phyloP scores from a whole-genome alignment of 2,329 filamentous ascomycete species.

The Fusarium fracticaudum region DNA sequence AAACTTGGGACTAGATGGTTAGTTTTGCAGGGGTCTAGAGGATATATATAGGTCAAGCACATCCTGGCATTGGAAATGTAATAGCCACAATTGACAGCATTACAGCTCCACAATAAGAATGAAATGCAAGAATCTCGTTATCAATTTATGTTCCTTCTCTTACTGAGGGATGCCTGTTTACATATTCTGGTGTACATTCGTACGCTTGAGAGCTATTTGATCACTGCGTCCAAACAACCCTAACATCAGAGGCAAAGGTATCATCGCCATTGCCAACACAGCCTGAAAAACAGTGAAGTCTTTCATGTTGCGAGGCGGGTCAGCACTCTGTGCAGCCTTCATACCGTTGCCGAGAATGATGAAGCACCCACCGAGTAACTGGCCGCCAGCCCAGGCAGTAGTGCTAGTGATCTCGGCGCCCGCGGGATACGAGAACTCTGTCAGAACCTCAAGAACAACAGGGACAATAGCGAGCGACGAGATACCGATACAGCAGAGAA shows the following conservation, averaged over 20 bases:
- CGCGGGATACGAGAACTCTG: neutral
- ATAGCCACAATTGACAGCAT: no score
- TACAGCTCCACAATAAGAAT: neutral
- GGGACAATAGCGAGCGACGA: neutral
- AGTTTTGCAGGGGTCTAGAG: neutral
- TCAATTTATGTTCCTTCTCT: no score
- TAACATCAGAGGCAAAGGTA: neutral
- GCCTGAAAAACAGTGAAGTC: neutral
- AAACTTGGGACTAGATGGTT: neutral
- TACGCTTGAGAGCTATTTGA: neutral
- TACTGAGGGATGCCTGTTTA: no score
- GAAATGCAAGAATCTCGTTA: no score
- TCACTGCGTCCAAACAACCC: neutral
- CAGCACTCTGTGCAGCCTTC: neutral
- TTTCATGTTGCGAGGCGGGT: neutral
- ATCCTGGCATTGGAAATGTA: neutral
- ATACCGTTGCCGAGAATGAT: neutral
- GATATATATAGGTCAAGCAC: neutral
- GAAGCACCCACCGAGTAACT: neutral
- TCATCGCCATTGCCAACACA: neutral
- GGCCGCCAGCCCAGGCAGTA: neutral
- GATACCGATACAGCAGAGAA: neutral
- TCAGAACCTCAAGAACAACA: neutral
- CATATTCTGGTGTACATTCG: neutral
- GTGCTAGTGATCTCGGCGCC: neutral